Evolutionary conservation across 768 basidiomycete species (phyloP), one percentile per base, ranked within the genome.

Genomic region (Boletus huronensis): DNA sequence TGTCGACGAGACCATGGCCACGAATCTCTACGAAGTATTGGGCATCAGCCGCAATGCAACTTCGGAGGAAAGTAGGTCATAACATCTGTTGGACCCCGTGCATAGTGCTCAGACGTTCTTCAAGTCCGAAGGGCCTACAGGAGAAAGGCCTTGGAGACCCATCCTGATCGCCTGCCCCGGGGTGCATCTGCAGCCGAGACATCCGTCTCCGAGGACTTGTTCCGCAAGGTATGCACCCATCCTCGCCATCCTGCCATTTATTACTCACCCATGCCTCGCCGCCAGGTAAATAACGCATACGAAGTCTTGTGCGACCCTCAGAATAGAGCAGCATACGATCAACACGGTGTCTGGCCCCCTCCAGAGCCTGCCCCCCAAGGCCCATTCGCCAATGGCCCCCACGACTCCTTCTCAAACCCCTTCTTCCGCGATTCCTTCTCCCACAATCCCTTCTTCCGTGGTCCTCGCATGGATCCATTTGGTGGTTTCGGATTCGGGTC

Each of bases 91-190:
- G 40, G 10, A 34, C 36, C 4, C 5, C 5, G 34, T 49, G 48
- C n/a, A 45, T 45, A 19, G 29, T 14, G 16, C 55, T 64, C 40
- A 62, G 32, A 39, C 48, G 6, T 25, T 29, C 39, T 40, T 23
- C 35, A 57, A 91, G 88, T 91, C 58, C 81, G 87, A 57, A 88
- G 80, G 61, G 89, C 89, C n/a, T 91, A 91, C 77, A 84, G 80
- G 69, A 82, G 76, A 70, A 79, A 73, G 64, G 89, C 89, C 3
- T 65, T 91, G 26, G 74, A 82, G 53, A 91, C 87, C 3, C 89
- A 91, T 65, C 89, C 89, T 6, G 89, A 91, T 64, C 77, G 89
- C 41, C 75, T 88, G 2, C 78, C 81, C 5, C 81, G 73, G 38
- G 76, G 76, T 16, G 76, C 78, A n/a, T 80, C 83, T 26, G 59